Base-by-base conservation (phyloP, 2,329 filamentous ascomycete species). In the Colletotrichum higginsianum region DNA sequence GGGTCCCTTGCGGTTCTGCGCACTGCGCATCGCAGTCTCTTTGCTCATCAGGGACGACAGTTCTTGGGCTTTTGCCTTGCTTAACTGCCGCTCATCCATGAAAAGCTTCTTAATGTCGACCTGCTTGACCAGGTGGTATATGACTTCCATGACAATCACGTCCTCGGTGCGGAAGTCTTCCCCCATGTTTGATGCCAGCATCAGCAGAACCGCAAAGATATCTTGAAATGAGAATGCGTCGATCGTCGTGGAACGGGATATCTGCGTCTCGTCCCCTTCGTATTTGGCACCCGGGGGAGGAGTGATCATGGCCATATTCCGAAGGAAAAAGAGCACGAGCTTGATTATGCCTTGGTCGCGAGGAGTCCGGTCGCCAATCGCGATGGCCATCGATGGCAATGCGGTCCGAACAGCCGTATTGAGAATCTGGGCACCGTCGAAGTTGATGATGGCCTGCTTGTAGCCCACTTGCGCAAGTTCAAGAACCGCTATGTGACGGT, bases 311-410 rank as follows among this genome's bases (percentile, higher is more conserved):
- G 93, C 92, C 38, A 98, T 88, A 77, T 99, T 99, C 42, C 96
- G 91, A 60, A 98, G 85, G 75, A 98, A 93, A 81, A 96, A 97
- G 11, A 99, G 85, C 60, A 97, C 88, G 44, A 99, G 88, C 79
- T 95, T 96, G 80, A 99, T 95, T 76, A 98, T 95, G 58, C 94
- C 95, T 77, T 98, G 94, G 76, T 99, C 96, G 77, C 95, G 89
- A 26, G 90, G 84, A 42, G 89, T 91, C 67, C 96, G 87, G 77
- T 98, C 95, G 35, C 91, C 89, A 73, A 93, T 89, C 1, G 93
- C 87, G 35, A 93, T 83, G 2, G 94, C 94, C 90, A 99, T 96
- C 23, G 94, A 92, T 1, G 96, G 95, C 23, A 99, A 84, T 0
- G 93, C 95, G 62, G 94, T 89, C 73, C 95, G 89, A 21, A 98